Base-by-base conservation (phyloP, 2,329 filamentous ascomycete genomes). In the Trematosphaeria pertusa region DNA sequence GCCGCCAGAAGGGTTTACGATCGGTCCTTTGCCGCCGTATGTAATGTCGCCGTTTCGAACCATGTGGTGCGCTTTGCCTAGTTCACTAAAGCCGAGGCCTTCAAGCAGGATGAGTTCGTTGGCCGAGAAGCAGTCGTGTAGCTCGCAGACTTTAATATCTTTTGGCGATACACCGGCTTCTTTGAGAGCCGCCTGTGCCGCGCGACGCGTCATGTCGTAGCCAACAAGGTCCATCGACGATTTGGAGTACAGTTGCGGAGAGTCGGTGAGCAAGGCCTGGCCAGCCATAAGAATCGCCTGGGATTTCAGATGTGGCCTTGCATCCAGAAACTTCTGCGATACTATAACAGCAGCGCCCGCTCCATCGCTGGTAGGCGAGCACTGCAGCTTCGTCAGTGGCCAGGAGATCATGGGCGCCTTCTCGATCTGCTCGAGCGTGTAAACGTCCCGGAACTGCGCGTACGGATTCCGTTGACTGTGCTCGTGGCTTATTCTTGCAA, bases 41-140 rank as follows among this genome's bases (percentile, higher is more conserved):
- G 93, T 97, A 66, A 97, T 96, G 64, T 92, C 91, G 20, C 92
- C 92, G 5, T 75, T 76, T 15, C 91, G 84, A 10, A 97, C 91
- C 75, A 97, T 86, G 73, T 96, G 89, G 67, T 97, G 91, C 0
- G 93, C 93, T 72, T 90, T 93, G 5, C 93, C 93, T 3, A 81
- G 83, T 50, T 86, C 86, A 37, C 80, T 69, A 17, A 97, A 81
- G 1, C 90, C 91, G 2, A 97, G 79, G 0, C 89, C 89, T 69
- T 97, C 92, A 30, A 97, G 84, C 0, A 86, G 84, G 43, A 94
- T 82, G 85, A 97, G 87, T 78, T 97, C 90, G 69, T 97, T 97
- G 15, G 92, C 87, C 11, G 87, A 92, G 81, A 97, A 97, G 77
- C 93, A 97, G 76, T 97, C 93, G 74, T 97, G 93, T 49, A 97